Evolutionary conservation across 1,139 yeast species (phyloP), one percentile per base, ranked within the genome.

Genomic region (Zygosaccharomyces pseudobailii): DNA sequence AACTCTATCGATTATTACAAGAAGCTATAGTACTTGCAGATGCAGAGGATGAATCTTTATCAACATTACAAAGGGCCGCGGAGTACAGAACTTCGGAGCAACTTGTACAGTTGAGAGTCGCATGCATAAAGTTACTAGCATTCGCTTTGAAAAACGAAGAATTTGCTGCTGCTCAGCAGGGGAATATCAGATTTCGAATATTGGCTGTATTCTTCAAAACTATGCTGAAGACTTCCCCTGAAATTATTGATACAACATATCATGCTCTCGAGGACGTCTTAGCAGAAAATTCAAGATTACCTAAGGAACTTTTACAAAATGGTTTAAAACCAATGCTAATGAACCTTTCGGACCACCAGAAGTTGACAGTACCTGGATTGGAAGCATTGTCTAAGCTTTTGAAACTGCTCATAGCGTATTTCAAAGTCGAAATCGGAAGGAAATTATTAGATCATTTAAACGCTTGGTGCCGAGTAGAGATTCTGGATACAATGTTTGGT

Each of bases 21-120:
- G 99, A 94, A 65, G 96, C 97, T 0, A 73, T 92, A 52, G 96
- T 96, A 0, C 71, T 94, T 43, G 97, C 94, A 4, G 98, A 92
- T 69, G 98, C 98, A 0, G 98, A 94, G 53, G 99, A 94, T 65
- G 96, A 89, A 60, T 87, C 96, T 1, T 73, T 94, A 52, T 89
- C 96, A 0, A 87, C 89, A 57, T 87, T 88, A 0, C 94, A 87
- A 59, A 78, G 94, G 43, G 81, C 87, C 3, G 79, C 86, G 42
- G 98, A 94, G 59, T 82, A 89, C 62, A 78, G 90, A 48, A 90
- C 97, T 0, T 77, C 95, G 0, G 90, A 88, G 59, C 97, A 90
- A 59, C 72, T 94, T 49, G 82, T 88, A 13, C 89, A 87, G 56
- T 70, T 94, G 42, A 75, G 98, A 50, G 94, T 90, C 36, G 95